A percentile compares a stretch with the other conserved stretches of the same genome.
phyloP scores from a whole-genome alignment of 2,329 filamentous ascomycete species.

The Claviceps monticola region DNA sequence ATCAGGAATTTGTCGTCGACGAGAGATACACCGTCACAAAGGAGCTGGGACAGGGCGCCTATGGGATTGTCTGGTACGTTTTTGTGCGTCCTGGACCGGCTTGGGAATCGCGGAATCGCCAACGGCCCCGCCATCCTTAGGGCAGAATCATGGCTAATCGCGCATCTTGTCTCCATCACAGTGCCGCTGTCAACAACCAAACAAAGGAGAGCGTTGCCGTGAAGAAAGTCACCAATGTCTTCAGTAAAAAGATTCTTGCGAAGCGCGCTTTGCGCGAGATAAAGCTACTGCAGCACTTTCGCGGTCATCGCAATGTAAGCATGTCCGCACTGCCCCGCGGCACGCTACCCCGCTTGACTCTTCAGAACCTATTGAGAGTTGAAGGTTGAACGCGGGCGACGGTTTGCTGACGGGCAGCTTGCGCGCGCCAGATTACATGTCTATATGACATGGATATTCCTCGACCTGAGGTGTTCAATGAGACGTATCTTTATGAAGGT shows the following conservation, averaged over 20 bases:
- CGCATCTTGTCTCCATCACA: slow-evolving; percentile 22
- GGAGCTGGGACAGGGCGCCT: slow-evolving; percentile 94
- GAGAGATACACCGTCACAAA: slow-evolving; percentile 98
- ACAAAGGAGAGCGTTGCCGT: slow-evolving; percentile 91
- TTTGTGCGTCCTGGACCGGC: not conserved
- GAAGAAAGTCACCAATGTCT: slow-evolving; percentile 99
- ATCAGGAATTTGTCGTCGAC: slow-evolving; percentile 97
- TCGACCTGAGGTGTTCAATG: slow-evolving; percentile 93
- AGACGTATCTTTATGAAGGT: slow-evolving; percentile 98
- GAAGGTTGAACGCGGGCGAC: not conserved
- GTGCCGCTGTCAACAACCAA: slow-evolving; percentile 82
- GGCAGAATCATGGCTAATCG: not conserved
- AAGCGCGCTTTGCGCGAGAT: slow-evolving; percentile 97
- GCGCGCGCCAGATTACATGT: slow-evolving; percentile 67
- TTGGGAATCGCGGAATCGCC: not conserved
- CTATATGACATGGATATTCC: slow-evolving; percentile 99
- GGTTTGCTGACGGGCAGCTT: not conserved
- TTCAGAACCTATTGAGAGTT: not conserved
- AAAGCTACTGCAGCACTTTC: slow-evolving; percentile 95
- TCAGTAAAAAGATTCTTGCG: slow-evolving; percentile 98
- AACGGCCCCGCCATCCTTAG: not conserved
- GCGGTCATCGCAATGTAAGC: slow-evolving; percentile 72
- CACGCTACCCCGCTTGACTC: not conserved
- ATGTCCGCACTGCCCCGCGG: not conserved
- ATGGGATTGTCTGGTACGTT: slow-evolving; percentile 89